Base-by-base conservation (phyloP, 2,329 filamentous ascomycete species). In the Hypoxylon sp. region DNA sequence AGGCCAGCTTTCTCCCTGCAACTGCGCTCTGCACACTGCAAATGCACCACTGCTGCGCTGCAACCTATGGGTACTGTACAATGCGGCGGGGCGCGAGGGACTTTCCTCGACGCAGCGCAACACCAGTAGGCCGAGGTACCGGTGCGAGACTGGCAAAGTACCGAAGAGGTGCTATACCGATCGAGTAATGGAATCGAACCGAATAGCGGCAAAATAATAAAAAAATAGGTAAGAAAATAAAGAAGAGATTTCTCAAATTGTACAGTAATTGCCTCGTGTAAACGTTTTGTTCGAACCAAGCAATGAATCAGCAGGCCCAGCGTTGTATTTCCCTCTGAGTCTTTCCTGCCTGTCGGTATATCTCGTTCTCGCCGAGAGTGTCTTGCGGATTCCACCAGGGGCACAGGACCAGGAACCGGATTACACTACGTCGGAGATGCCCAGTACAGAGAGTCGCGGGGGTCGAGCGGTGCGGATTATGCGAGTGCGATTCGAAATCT, bases 361-460 rank as follows among this genome's bases (percentile, higher is more conserved):
- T 64, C 56, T 67, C 59, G 67, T 64, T 62, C 63, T 68, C 54
- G 53, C 64, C 62, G 67, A 62, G 36, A 30, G 30, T 40, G 48
- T 64, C 63, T 68, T 54, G 67, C 51, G 46, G 64, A 61, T 68
- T 71, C 63, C 60, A 64, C 49, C 28, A 59, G 48, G 54, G 52
- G 50, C 54, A 53, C 30, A 53, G 48, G 51, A 42, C 53, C 61
- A 69, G 66, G 60, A 59, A 64, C 63, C 57, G 42, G 32, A 67
- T 65, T 65, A 68, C 65, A 69, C 64, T 52, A 48, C 64, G 61
- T 69, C 63, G 65, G 66, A 65, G 59, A 66, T 55, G 64, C 52
- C 64, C 64, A 61, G 52, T 22, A 51, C 50, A 28, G 50, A 59
- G 57, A 49, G 33, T 48, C 48, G 33, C 44, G 53, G 64, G 44